Percentiles rank a stretch among this genome's conserved stretches.
Evolutionary conservation across 2,329 filamentous ascomycete species (phyloP).

Genomic region (Monilinia vaccinii-corymbosi): DNA sequence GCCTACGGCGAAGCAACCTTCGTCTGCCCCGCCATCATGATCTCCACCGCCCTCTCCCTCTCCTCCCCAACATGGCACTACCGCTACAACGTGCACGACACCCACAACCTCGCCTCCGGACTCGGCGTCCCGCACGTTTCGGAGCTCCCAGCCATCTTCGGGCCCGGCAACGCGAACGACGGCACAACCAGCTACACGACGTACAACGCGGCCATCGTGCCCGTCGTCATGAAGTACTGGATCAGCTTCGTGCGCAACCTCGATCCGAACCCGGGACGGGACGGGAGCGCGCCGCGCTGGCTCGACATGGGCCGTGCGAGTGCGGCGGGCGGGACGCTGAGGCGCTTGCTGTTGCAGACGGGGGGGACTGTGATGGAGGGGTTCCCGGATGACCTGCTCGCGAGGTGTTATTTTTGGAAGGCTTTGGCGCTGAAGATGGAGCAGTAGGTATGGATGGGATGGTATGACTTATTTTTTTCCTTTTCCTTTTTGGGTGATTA

Average conservation of each 20-base stretch:
- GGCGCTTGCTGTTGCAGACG: slow-evolving; percentile 23
- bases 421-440: neutral
- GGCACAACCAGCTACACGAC: slow-evolving; percentile 28
- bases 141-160: slow-evolving; percentile 33
- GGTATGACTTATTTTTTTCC: too few species aligned
- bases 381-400: neutral
- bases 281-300: slow-evolving; percentile 26
- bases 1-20: slow-evolving; percentile 41
- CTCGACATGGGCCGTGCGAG: slow-evolving; percentile 14
- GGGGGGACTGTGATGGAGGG: slow-evolving; percentile 3
- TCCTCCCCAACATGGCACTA: slow-evolving; percentile 37
- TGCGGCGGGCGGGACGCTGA: slow-evolving; percentile 12
- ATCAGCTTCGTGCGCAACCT: slow-evolving; percentile 35
- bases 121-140: slow-evolving; percentile 33
- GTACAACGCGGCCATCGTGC: slow-evolving; percentile 29
- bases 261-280: slow-evolving; percentile 33
- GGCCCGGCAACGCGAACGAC: slow-evolving; percentile 27
- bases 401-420: neutral
- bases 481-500: too few species aligned
- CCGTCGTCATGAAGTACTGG: slow-evolving; percentile 34
- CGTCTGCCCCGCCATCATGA: slow-evolving; percentile 36
- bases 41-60: slow-evolving; percentile 30
- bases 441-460: too few species aligned
- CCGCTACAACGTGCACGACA: slow-evolving; percentile 37
- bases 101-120: slow-evolving; percentile 30